Evolutionary conservation across 768 basidiomycete species (phyloP), one percentile per base, ranked within the genome.

Genomic region (Pleurotus djamor): DNA sequence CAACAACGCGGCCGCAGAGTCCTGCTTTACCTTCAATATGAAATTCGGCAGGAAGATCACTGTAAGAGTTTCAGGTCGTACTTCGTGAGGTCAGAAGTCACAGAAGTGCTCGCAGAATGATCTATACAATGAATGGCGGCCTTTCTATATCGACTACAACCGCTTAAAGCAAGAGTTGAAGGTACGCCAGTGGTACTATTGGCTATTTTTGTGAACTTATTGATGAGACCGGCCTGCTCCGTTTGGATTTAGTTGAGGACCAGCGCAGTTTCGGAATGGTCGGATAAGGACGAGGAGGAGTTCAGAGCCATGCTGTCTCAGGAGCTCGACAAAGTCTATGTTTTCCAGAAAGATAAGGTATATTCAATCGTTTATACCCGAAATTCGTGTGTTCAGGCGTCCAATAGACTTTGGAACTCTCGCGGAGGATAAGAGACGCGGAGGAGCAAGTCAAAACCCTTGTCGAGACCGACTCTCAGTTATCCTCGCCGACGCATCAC

Each of bases 291-390:
- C 70, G 96, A 98, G 74, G 77, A 78, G 36, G 86, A 91, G 43
- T 98, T 98, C 68, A 88, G 87, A 9, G 72, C 68, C 45, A 83
- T 89, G 77, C 85, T 98, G 57, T 89, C 91, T 67, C 79, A 78
- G 60, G 95, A 98, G 76, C 80, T 98, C 35, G 92, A 95, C 68
- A 98, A 98, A 76, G 88, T 98, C 47, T 89, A 96, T 65, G 87
- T 89, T 67, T 98, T 98, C 69, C 96, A 98, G 70, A 91, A 88
- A 69, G 76, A 80, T 36, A 98, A 97, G 85, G 93, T 89, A 57
- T 67, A 69, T 59, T 5, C 9, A n/a, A 8, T 17, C 14, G 2
- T 34, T 37, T 32, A 9, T n/a, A 13, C 10, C 9, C 16, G 33
- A 17, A 41, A 6, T 28, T 47, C 38, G 33, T n/a, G 33, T 37